Evolutionary conservation across 805 yeast species (phyloP).

Genomic region (Tetrapisispora arboricola): DNA sequence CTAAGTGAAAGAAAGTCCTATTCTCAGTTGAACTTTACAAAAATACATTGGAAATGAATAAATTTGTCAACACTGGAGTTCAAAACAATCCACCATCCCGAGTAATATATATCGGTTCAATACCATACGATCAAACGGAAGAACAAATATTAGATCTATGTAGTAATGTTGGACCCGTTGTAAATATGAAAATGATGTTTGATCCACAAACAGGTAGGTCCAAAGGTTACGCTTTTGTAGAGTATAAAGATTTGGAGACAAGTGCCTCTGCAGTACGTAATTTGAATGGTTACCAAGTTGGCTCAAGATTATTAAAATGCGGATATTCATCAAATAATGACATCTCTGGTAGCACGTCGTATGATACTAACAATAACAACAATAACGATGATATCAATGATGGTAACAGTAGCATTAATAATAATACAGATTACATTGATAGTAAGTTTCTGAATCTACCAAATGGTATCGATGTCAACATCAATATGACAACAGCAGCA

Average conservation of each 20-base stretch:
- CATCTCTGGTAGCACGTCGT: conserved; percentile 8
- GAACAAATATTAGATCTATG: conserved; percentile 86
- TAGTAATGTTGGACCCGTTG: conserved; percentile 79
- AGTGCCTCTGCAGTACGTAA: conserved; percentile 89
- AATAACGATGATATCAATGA: neutral
- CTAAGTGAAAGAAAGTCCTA: too few species aligned
- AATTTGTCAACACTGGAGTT: conserved; percentile 4
- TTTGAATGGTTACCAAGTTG: conserved; percentile 67
- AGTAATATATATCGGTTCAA: conserved; percentile 65
- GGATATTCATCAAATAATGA: conserved; percentile 54
- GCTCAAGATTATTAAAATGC: conserved; percentile 62
- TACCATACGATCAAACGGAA: conserved; percentile 90
- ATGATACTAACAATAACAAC: neutral
- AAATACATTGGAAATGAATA: neutral
- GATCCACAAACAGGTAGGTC: conserved; percentile 86
- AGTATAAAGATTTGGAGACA: conserved; percentile 71
- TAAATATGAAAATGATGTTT: conserved; percentile 61
- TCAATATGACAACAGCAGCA: conserved; percentile 31
- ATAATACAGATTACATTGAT: conserved; percentile 4
- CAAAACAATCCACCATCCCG: conserved; percentile 22
- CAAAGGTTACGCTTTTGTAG: conserved; percentile 83
- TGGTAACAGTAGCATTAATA: neutral
- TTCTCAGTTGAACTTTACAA: too few species aligned
- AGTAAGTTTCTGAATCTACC: conserved; percentile 42
- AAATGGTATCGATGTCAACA: conserved; percentile 37